These are phyloP conservation scores for Globomyces sp. DNA, from an alignment of 371 early-diverging fungal genomes.

Conservation along the genomic window DNA sequence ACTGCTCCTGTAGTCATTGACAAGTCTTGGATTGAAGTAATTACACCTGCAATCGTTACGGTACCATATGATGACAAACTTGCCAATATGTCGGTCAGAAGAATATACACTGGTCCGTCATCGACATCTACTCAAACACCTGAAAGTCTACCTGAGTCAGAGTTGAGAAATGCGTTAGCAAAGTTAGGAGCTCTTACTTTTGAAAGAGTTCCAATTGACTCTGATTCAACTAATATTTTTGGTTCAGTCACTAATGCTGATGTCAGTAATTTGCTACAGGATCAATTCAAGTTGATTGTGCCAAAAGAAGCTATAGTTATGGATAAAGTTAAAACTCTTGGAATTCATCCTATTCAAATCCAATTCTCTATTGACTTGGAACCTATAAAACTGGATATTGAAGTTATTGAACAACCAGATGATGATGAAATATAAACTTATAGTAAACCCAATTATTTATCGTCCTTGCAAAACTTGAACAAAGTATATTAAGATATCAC, in stretches of 20 bases:
- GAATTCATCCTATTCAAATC: too few relatives aligned
- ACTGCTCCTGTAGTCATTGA: slow-evolving; percentile 32
- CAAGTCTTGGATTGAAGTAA: slow-evolving; percentile 27
- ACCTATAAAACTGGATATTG: too few relatives aligned
- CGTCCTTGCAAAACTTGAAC: not conserved
- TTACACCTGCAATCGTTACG: slow-evolving; percentile 1
- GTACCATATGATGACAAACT: slow-evolving; percentile 11
- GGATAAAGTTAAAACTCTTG: too few relatives aligned
- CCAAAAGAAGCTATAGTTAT: too few relatives aligned
- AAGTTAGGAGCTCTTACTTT: slow-evolving; percentile 1
- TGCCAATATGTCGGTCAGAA: not conserved
- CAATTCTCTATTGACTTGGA: too few relatives aligned
- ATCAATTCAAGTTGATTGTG: not conserved
- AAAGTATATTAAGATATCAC: too few relatives aligned
- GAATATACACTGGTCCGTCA: not conserved
- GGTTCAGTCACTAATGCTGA: slow-evolving; percentile 47
- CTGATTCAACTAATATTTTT: slow-evolving; percentile 33
- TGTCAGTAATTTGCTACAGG: slow-evolving; percentile 16
- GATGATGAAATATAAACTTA: too few relatives aligned
- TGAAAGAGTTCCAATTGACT: slow-evolving; percentile 32
- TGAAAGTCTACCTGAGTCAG: not conserved
- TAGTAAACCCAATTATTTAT: too few relatives aligned
- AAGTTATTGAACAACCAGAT: too few relatives aligned
- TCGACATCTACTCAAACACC: slow-evolving; percentile 1
- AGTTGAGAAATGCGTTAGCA: slow-evolving; percentile 17